Base-by-base conservation (phyloP, 2,329 filamentous ascomycete genomes). In the Fusarium devonianum region DNA sequence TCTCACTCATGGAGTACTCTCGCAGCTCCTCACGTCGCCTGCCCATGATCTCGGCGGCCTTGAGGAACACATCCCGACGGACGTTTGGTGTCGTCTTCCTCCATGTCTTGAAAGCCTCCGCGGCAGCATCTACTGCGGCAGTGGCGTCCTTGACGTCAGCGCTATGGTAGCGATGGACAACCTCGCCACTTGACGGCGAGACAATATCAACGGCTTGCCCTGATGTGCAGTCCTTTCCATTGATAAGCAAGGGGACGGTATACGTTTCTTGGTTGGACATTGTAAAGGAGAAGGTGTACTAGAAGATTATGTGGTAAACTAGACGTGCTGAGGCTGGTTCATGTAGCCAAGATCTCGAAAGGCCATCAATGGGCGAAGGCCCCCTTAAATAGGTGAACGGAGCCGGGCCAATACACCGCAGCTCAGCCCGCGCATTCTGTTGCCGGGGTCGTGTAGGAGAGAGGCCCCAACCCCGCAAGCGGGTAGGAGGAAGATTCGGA, bases 81-180 rank as follows among this genome's bases (percentile, higher is more conserved):
- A 78, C 67, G 17, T 75, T 66, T 1, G 85, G 81, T 34, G 82
- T 84, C 3, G 81, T 81, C 57, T 80, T 81, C 32, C 80, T 78
- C 90, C 90, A 96, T 49, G 79, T 72, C 32, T 80, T 80, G 70
- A 90, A 87, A 1, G 90, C 89, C 11, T 77, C 75, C n/a, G 84
- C 75, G 1, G 89, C 89, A 5, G 77, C 71, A 18, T 69, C 60
- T 42, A 78, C 71, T 8, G 85, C 80, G 8, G 74, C 71, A 13
- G 80, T 71, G 19, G 86, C 86, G 56, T 82, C 76, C 3, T 74
- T 71, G 35, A 81, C 81, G 26, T 79, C 73, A 3, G 84, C 83
- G 23, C 81, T 83, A 23, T 79, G 77, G 48, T 81, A 82, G 47
- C 78, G 76, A 55, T 81, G 75, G 65, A 85, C 76, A 28, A 84